Evolutionary conservation across 1,139 yeast species (phyloP).

Genomic region (Suhomyces taliae): DNA sequence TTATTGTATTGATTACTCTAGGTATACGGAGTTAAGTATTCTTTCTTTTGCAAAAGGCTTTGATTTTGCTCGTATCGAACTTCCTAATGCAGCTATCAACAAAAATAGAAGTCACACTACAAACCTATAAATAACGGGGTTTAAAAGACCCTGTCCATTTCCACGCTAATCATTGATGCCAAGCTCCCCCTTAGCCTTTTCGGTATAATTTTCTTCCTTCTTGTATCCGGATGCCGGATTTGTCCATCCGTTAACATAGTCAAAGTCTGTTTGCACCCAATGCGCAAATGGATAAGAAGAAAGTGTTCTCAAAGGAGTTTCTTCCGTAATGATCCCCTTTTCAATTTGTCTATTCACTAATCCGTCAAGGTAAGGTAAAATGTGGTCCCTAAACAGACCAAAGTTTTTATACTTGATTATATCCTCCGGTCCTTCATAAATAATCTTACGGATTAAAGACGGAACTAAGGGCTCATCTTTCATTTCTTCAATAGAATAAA

Average conservation of each 20-base stretch:
- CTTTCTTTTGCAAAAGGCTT: too few species aligned
- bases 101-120: too few species aligned
- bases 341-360: conserved; percentile 59
- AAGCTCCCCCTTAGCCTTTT: conserved; percentile 22
- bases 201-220: conserved; percentile 24
- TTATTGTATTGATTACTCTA: too few species aligned
- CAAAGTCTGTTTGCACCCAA: conserved; percentile 45
- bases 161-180: conserved; percentile 18
- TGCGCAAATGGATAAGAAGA: conserved; percentile 64
- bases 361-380: conserved; percentile 55
- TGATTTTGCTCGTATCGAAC: too few species aligned
- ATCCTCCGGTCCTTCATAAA: conserved; percentile 65
- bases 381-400: conserved; percentile 56
- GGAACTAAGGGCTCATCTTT: conserved; percentile 75
- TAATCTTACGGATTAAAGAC: conserved; percentile 59
- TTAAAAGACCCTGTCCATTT: too few species aligned
- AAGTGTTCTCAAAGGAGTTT: conserved; percentile 59
- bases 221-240: conserved; percentile 35
- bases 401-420: conserved; percentile 66
- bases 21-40: too few species aligned
- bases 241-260: conserved; percentile 44
- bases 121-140: too few species aligned
- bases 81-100: too few species aligned
- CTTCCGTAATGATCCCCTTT: conserved; percentile 52
- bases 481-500: conserved; percentile 72